Evolutionary conservation across 495 filamentous ascomycete genomes (phyloP), one percentile per base, ranked within the genome.

Genomic region (Annulohypoxylon bovei): DNA sequence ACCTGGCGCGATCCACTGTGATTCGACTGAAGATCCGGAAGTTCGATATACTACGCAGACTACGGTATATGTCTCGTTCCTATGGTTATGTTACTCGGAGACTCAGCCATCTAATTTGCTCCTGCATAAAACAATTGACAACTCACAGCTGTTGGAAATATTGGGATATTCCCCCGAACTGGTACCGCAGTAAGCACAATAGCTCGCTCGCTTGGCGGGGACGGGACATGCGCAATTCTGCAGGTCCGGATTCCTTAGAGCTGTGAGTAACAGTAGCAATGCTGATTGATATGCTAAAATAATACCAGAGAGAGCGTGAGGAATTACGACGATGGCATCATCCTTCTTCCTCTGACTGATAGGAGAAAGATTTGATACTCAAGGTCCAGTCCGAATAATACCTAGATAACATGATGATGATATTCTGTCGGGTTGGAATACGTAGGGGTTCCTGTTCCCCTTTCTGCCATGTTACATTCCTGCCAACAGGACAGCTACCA

Each of bases 91-190:
- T 55, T 46, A 33, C 27, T 63, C 32, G 37, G 40, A 14, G 27
- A 33, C 50, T 62, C 67, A 55, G 62, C 52, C 62, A 59, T 54
- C 58, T 55, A 67, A 72, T 72, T 67, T 72, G 37, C 63, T 67
- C 62, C 52, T 72, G 63, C 69, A 72, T 64, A 50, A 62, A 42
- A 52, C n/a, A 67, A 64, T 72, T 72, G 69, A 64, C 64, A 72
- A 59, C 59, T 64, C 59, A 67, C 23, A 56, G 25, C 30, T 52
- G 33, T 55, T 63, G 52, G 50, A 44, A 40, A 54, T 70, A 65
- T 65, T 57, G 62, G 58, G 68, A 66, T 40, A 47, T 63, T 53
- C 52, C 62, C 30, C 68, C 68, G 62, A 66, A 12, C 52, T 16
- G 62, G 44, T 58, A 54, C 58, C 52, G 60, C 37, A 71, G 57